Conservation (phyloP, 176 grass and related monocot species). For the Carex littledalei region DNA sequence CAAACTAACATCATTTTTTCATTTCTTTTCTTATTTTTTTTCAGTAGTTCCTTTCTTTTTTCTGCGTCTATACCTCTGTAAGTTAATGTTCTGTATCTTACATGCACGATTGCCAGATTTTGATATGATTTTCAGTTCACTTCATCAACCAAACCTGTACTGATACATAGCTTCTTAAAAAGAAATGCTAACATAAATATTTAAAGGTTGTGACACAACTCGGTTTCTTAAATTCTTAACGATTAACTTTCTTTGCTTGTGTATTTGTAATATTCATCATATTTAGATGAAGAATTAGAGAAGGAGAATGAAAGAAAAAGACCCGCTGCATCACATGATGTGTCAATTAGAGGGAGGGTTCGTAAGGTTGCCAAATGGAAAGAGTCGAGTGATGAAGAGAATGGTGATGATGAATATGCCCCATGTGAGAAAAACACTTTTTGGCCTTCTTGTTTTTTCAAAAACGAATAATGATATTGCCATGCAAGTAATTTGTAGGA, state of each 20-base stretch:
- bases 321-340: constrained; percentile 56
- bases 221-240: background rate
- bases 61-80: background rate
- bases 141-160: background rate
- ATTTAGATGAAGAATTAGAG: constrained; percentile 59
- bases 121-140: background rate
- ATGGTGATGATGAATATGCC: constrained; percentile 60
- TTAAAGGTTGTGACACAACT: background rate
- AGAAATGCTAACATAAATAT: background rate
- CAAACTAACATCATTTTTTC: background rate
- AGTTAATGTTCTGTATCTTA: no score
- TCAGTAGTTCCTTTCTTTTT: background rate
- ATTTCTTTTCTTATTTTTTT: background rate
- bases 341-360: constrained; percentile 83
- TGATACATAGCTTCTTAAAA: background rate
- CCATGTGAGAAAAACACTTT: constrained; percentile 55
- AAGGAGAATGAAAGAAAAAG: constrained; percentile 78
- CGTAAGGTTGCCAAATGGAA: constrained; percentile 81
- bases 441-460: background rate
- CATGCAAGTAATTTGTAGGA: background rate
- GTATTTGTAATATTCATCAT: constrained; percentile 3
- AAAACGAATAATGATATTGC: background rate
- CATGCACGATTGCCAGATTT: background rate
- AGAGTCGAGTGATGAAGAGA: constrained; percentile 71
- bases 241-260: background rate